phyloP scores from a whole-genome alignment of 352 stramenopile genomes.

The Phytophthora tentaculata region DNA sequence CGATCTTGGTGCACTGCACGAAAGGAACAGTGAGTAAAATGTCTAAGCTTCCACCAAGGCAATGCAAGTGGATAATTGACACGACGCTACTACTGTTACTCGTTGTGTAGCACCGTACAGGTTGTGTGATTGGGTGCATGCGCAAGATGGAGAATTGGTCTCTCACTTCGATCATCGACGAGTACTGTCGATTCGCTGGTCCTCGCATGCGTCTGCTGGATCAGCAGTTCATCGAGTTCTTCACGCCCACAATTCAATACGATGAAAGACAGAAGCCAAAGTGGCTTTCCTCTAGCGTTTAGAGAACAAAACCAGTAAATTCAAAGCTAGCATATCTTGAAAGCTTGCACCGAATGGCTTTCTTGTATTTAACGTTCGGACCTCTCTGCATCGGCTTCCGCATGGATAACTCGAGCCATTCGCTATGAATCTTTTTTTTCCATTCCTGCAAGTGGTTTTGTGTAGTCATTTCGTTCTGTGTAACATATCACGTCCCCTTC shows the following conservation, averaged over 20 bases:
- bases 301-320: slow-evolving; percentile 4
- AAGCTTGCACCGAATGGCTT: slow-evolving; percentile 31
- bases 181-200: slow-evolving; percentile 88
- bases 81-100: neutral
- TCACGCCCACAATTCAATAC: slow-evolving; percentile 79
- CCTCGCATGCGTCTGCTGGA: slow-evolving; percentile 86
- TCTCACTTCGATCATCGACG: slow-evolving; percentile 87
- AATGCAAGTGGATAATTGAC: neutral
- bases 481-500: slow-evolving; percentile 26
- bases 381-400: slow-evolving; percentile 33
- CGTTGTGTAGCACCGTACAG: slow-evolving; percentile 69
- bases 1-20: slow-evolving; percentile 89
- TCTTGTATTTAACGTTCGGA: slow-evolving; percentile 42
- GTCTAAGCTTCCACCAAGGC: neutral
- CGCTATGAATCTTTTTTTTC: slow-evolving; percentile 19
- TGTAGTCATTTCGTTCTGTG: slow-evolving; percentile 34
- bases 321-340: slow-evolving; percentile 8
- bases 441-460: slow-evolving; percentile 31
- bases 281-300: slow-evolving; percentile 50
- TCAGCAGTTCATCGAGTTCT: slow-evolving; percentile 93
- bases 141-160: slow-evolving; percentile 91
- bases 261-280: slow-evolving; percentile 79
- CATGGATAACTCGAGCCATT: slow-evolving; percentile 33
- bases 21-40: slow-evolving; percentile 73
- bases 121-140: slow-evolving; percentile 87